Evolutionary conservation across 176 grass and related monocot species (phyloP).

Genomic region (Raddia guianensis): DNA sequence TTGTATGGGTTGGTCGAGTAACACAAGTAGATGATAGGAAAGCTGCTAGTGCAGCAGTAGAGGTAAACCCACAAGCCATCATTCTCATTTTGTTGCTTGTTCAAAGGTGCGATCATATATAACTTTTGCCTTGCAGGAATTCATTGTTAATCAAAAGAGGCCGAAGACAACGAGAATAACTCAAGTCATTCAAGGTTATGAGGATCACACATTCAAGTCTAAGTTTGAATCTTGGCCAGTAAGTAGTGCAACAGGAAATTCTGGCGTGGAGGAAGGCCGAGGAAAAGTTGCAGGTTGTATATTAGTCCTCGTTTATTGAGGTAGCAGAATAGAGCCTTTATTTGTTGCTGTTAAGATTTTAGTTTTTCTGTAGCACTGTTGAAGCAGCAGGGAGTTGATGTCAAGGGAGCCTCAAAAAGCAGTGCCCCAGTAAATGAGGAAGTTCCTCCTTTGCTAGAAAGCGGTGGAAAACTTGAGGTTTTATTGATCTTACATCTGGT

Average conservation of each 20-base stretch:
- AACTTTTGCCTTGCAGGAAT: slow-evolving; percentile 59
- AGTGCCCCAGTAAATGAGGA: slow-evolving; percentile 57
- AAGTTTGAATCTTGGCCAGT: slow-evolving; percentile 89
- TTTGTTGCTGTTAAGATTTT: slow-evolving; percentile 36
- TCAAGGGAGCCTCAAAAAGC: slow-evolving; percentile 66
- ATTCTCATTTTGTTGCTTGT: slow-evolving; percentile 20
- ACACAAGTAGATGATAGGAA: slow-evolving; percentile 96
- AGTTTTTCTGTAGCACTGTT: slow-evolving; percentile 58
- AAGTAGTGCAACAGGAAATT: slow-evolving; percentile 51
- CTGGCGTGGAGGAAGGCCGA: slow-evolving; percentile 51
- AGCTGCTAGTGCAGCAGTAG: slow-evolving; percentile 78
- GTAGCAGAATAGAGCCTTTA: not conserved
- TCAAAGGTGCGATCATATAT: slow-evolving; percentile 26
- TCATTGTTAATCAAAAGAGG: slow-evolving; percentile 71
- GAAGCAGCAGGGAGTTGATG: slow-evolving; percentile 70
- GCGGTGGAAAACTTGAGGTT: slow-evolving; percentile 87
- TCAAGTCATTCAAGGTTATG: slow-evolving; percentile 90
- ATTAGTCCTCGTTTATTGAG: slow-evolving; percentile 30
- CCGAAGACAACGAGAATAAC: slow-evolving; percentile 72
- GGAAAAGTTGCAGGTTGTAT: slow-evolving; percentile 67
- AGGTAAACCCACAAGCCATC: slow-evolving; percentile 54
- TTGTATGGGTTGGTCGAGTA: slow-evolving; percentile 95
- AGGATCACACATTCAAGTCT: slow-evolving; percentile 80
- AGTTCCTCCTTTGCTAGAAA: slow-evolving; percentile 84
- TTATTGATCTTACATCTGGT: slow-evolving; percentile 27